phyloP scores from a whole-genome alignment of 2,329 filamentous ascomycete genomes.

The Cladophialophora bantiana region DNA sequence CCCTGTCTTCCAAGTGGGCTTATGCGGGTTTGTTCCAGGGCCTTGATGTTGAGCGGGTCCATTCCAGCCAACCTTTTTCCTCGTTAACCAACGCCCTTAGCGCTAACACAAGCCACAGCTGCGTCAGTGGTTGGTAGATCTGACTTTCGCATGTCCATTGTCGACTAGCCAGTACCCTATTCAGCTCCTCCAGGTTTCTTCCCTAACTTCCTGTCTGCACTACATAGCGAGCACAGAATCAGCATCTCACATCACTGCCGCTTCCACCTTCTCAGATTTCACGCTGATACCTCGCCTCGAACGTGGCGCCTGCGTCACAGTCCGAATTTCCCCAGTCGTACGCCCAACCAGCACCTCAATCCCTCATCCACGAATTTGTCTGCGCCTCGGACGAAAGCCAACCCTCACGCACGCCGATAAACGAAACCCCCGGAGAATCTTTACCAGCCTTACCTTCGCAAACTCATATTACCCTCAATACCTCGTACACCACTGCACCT shows the following conservation, averaged over 20 bases:
- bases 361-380: not conserved
- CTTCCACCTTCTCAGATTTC: not conserved
- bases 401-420: not conserved
- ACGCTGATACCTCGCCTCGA: not conserved
- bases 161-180: too few relatives aligned
- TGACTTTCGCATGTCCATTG: slow-evolving; percentile 8
- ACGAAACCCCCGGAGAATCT: not conserved
- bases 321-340: not conserved
- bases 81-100: slow-evolving; percentile 9
- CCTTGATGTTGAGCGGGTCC: not conserved
- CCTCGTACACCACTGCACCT: not conserved
- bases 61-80: slow-evolving; percentile 28
- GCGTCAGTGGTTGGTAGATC: slow-evolving; percentile 34
- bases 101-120: slow-evolving; percentile 36
- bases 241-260: too few relatives aligned
- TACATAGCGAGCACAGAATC: too few relatives aligned
- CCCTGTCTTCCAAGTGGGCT: slow-evolving; percentile 16
- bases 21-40: slow-evolving; percentile 6
- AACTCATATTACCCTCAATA: not conserved
- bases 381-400: not conserved
- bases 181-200: slow-evolving; percentile 15
- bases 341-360: not conserved
- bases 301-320: not conserved
- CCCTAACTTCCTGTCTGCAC: slow-evolving; percentile 1
- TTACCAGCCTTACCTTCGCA: not conserved